Conservation (phyloP, 192 early-diverging fungal species). For the Backusella sp. region DNA sequence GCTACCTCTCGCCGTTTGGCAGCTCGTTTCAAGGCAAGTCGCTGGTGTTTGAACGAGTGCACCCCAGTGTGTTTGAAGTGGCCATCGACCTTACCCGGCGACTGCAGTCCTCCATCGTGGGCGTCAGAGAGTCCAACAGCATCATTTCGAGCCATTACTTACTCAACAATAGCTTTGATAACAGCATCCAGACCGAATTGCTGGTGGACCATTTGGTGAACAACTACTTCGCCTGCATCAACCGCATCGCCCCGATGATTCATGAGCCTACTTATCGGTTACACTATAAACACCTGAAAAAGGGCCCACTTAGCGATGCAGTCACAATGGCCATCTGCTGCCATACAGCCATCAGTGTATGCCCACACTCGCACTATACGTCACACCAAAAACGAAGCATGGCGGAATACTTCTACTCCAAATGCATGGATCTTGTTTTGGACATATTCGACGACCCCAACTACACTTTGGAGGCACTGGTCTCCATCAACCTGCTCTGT, state of each 20-base stretch:
- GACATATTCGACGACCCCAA: constrained; percentile 15
- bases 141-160: not conserved
- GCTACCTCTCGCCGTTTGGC: constrained; percentile 15
- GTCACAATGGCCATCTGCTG: constrained; percentile 16
- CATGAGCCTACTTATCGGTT: constrained; percentile 13
- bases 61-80: not conserved
- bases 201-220: not conserved
- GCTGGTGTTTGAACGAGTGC: not conserved
- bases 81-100: not conserved
- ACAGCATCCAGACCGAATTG: not conserved
- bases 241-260: not conserved
- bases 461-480: not conserved
- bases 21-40: not conserved
- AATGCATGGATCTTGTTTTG: not conserved
- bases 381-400: constrained; percentile 2
- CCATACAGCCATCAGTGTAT: not conserved
- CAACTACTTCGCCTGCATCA: constrained; percentile 1
- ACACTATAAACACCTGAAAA: not conserved
- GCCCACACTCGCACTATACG: not conserved
- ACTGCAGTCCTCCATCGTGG: not conserved
- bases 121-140: not conserved
- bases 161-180: not conserved
- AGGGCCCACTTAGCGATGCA: constrained; percentile 6
- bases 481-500: not conserved
- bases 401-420: constrained; percentile 9